phyloP scores from a whole-genome alignment of 768 basidiomycete genomes.

The Auricularia cornea region DNA sequence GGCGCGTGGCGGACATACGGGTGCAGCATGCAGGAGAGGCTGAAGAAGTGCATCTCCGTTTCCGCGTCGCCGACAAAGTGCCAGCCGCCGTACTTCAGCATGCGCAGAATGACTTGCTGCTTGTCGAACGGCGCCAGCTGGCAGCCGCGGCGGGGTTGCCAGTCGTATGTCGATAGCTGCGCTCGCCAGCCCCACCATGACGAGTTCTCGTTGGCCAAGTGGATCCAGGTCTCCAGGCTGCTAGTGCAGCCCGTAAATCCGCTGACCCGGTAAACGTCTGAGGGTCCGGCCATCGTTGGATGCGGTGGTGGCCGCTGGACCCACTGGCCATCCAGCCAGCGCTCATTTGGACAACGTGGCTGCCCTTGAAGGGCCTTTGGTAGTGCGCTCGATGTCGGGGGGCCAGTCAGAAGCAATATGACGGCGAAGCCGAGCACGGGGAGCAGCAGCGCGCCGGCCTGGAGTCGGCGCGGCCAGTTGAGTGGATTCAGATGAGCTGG shows the following conservation, averaged over 20 bases:
- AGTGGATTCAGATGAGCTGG: no score
- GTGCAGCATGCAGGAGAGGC: slow-evolving; percentile 55
- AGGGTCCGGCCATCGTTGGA: slow-evolving; percentile 30
- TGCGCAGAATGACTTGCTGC: slow-evolving; percentile 40
- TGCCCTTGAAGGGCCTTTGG: no score
- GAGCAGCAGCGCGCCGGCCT: no score
- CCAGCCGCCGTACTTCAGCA: slow-evolving; percentile 68
- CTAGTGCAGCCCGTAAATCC: slow-evolving; percentile 56
- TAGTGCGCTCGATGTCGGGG: no score
- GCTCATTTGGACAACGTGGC: neutral
- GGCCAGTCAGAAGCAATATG: no score
- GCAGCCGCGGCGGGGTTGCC: slow-evolving; percentile 42
- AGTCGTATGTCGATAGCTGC: slow-evolving; percentile 41
- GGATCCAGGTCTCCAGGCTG: slow-evolving; percentile 54
- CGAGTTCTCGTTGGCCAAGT: slow-evolving; percentile 43
- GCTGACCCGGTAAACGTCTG: slow-evolving; percentile 42
- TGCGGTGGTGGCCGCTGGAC: neutral
- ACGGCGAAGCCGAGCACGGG: no score
- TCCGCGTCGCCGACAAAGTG: slow-evolving; percentile 53
- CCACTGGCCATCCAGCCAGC: neutral
- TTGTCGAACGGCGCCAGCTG: slow-evolving; percentile 33
- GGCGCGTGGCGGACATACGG: slow-evolving; percentile 62
- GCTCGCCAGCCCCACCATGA: slow-evolving; percentile 37
- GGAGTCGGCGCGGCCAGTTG: no score
- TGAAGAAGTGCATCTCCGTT: slow-evolving; percentile 68